Evolutionary conservation across 75 land plant genomes (phyloP), one percentile per base, ranked within the genome.

Genomic region (Azolla pinnata): DNA sequence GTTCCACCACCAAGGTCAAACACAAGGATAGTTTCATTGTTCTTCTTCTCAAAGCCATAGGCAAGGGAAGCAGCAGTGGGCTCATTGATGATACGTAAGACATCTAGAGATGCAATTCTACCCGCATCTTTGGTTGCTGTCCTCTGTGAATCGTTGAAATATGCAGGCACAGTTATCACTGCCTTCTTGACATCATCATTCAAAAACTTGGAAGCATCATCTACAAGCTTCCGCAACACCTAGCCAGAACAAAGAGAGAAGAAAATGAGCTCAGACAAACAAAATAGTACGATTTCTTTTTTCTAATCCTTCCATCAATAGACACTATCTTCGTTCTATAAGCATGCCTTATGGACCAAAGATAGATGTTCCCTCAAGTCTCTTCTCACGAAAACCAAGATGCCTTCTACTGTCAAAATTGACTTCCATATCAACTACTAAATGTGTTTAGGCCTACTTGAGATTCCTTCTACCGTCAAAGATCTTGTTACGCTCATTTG

Each of bases 41-140:
- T 72, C 61, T 84, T 79, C 81, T 68, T 84, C 21, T 87, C 88
- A 74, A 87, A 84, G 1, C 88, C 91, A 74, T 84, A 84, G 12
- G 91, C 84, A 24, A 87, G 68, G 5, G 88, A 81, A 40, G 88
- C 91, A 26, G 91, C 88, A 50, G 88, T 87, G 0, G 91, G 88
- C 40, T 84, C 91, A 57, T 87, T 87, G 44, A 87, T 81, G 33
- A 86, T 81, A 21, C 90, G 72, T 18, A 86, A 75, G 35, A 86
- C 90, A 31, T 86, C 88, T 18, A 87, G 67, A 17, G 87, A 87
- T 25, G 91, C 91, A 76, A 87, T 87, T 5, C 80, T 72, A 0
- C 91, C 91, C 38, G 91, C 91, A 74, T 87, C 91, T 33, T 81
- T 84, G 1, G 91, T 87, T 5, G 91, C 91, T 20, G 91, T 87